Base-by-base conservation (phyloP, 306 rosid species). In the Prunus dulcis region DNA sequence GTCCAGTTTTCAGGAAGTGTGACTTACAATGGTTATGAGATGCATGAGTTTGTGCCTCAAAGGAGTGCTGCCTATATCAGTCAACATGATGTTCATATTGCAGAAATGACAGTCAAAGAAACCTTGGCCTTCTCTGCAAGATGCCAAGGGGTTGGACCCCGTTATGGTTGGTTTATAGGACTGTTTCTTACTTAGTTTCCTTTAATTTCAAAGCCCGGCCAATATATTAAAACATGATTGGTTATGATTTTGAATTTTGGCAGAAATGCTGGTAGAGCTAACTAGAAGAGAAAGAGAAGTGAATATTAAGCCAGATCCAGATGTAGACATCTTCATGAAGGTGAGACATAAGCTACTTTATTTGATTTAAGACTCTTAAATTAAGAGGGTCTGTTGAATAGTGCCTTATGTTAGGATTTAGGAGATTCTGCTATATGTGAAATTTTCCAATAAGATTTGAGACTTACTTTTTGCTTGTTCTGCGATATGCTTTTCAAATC, bases 141-240 rank as follows among this genome's bases (percentile, higher is more conserved):
- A 67, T 77, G 80, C 62, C 80, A 67, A 58, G 80, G 80, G 62
- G 80, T 68, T 17, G 80, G 80, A 56, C 0, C 62, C 12, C 80
- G 80, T 46, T 77, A 77, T 77, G 80, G 80, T 68, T 60, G 49
- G 74, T 67, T 56, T 41, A 18, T 27, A 3, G 6, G 10, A 32
- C 65, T 15, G 62, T 3, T 9, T 18, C 2, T 52, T 22, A 25
- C 56, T 67, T n/a, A 41, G 43, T 38, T 38, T 38, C 9, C 43
- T 6, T 6, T 6, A 38, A 18, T 38, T 22, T 17, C 43, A 13
- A 23, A 32, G 14, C 55, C 46, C 19, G 28, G 20, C 30, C 14
- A 17, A 17, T 6, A 45, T 41, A 23, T 2, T 55, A 28, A 4
- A 76, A 6, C 56, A 43, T 76, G 20, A 56, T 53, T 9, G 11